phyloP scores from a whole-genome alignment of 2,329 filamentous ascomycete species.

The Botrytis galanthina region DNA sequence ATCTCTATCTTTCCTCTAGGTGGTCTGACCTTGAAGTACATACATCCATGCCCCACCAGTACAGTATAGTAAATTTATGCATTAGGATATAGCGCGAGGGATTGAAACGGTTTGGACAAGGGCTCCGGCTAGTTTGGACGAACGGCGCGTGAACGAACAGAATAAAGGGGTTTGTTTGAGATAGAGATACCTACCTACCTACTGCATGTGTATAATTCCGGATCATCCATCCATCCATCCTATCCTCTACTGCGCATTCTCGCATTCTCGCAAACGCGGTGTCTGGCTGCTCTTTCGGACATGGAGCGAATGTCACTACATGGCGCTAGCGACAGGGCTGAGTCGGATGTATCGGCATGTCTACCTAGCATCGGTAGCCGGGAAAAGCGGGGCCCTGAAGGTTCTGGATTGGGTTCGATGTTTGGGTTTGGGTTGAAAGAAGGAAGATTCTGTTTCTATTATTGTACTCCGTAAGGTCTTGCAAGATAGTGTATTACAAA shows the following conservation, averaged over 20 bases:
- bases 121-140: not conserved
- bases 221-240: not conserved
- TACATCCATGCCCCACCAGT: not conserved
- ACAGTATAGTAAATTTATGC: not conserved
- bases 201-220: not conserved
- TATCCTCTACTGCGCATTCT: not conserved
- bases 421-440: not conserved
- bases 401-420: not conserved
- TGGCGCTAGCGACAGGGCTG: slow-evolving; percentile 7
- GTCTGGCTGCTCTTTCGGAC: not conserved
- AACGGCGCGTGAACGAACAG: not conserved
- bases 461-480: too few species aligned
- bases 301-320: not conserved
- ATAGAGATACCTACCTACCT: not conserved
- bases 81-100: not conserved
- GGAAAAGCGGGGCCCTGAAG: not conserved
- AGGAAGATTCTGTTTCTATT: not conserved
- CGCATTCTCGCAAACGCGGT: not conserved
- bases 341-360: slow-evolving; percentile 9
- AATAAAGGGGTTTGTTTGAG: not conserved
- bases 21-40: not conserved
- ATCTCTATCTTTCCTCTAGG: not conserved
- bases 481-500: not conserved
- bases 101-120: not conserved
- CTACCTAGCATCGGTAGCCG: not conserved